Evolutionary conservation across 1,284 basidiomycete species (phyloP), one percentile per base, ranked within the genome.

Genomic region (Sutorius eximius): DNA sequence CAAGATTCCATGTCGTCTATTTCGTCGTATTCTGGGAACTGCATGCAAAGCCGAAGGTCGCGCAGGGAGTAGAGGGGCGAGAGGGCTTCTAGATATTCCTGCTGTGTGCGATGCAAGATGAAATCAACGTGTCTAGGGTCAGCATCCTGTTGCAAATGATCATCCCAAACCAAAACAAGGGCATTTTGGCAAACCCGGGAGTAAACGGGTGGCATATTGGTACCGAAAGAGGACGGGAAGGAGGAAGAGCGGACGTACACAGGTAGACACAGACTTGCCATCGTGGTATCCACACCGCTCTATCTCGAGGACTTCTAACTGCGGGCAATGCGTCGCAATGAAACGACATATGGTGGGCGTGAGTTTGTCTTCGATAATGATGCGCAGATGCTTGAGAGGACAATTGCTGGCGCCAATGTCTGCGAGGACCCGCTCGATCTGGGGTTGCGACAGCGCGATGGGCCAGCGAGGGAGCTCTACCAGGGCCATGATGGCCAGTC

Each of bases 251-350:
- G 66, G 58, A 72, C 67, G 56, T 70, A 69, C 67, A 69, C 55
- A 66, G 47, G 64, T 68, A 61, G 70, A 70, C 51, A 72, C 58
- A 10, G 67, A 71, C 58, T 72, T 69, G 44, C 67, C 67, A 58
- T 69, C 67, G 53, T 69, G 67, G 64, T 69, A 69, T 5, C 67
- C 67, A 49, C 67, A 69, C 46, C 71, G 69, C 42, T 69, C 67
- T 8, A 69, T 71, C 32, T 69, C 67, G 42, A 69, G 66, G 27
- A 60, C 36, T 59, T 69, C 69, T 27, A 69, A 52, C 32, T 68
- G 65, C 16, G 70, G 71, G 18, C 69, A 71, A 29, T 66, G 53
- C 34, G 56, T 49, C 43, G 70, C 27, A 20, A 69, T 71, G 32
- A 59, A 53, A 27, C 48, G 57, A 49, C 67, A 69, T 44, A 71